Conservation (phyloP, 2,329 filamentous ascomycete species). For the Neofusicoccum ribis region DNA sequence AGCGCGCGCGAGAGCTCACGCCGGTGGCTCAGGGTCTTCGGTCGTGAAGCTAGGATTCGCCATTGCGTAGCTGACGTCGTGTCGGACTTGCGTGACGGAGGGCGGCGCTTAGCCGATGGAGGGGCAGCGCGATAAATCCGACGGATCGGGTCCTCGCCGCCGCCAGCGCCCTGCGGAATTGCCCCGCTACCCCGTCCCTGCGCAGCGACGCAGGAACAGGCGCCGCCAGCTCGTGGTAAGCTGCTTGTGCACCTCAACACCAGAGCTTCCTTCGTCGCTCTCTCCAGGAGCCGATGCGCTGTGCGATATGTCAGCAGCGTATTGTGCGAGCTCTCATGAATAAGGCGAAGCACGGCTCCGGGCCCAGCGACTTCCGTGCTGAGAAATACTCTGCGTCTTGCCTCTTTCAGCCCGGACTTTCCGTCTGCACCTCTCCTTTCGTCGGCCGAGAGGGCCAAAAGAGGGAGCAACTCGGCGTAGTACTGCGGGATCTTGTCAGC, state of each 20-base stretch:
- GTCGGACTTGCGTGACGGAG: conserved; percentile 1
- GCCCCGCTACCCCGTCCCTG: neutral
- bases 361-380: neutral
- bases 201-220: neutral
- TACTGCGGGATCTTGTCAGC: too few relatives aligned
- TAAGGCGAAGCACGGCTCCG: neutral
- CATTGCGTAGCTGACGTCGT: conserved; percentile 11
- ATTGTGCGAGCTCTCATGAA: neutral
- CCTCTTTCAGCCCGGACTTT: neutral
- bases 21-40: neutral
- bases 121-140: conserved; percentile 14
- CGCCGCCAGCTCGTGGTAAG: neutral
- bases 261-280: neutral
- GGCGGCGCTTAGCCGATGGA: neutral
- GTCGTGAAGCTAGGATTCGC: neutral
- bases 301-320: neutral
- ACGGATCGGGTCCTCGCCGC: neutral
- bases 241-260: neutral
- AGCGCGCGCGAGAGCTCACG: neutral
- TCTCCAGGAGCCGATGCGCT: neutral
- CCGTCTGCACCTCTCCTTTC: neutral
- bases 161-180: neutral
- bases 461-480: too few relatives aligned
- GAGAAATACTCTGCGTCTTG: neutral
- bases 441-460: neutral